Evolutionary conservation across 805 yeast species (phyloP), one percentile per base, ranked within the genome.

Genomic region (Soucietia sequanensis): DNA sequence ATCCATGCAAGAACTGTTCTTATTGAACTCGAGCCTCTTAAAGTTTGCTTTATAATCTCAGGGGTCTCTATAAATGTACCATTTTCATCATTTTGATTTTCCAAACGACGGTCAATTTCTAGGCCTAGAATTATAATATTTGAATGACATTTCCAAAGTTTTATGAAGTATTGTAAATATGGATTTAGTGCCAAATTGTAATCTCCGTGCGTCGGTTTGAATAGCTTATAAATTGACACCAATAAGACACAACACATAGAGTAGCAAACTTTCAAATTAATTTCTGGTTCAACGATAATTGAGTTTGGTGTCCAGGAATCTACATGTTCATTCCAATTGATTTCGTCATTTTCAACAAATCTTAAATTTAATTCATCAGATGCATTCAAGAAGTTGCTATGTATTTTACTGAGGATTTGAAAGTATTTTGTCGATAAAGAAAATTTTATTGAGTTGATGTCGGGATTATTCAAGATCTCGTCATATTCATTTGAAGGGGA

Each of bases 101-200:
- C 70, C 17, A 62, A 42, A 27, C 62, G 50, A 27, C 70, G 50
- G 46, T 68, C 74, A 34, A 65, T 60, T 46, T 80, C 84, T 5
- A 84, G 56, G 0, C 87, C 86, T 6, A 78, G 56, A 7, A 76
- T 54, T 1, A 84, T 68, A 2, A 80, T 68, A 39, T 70, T 71
- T 2, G 89, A 80, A 46, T 78, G 76, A 27, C 75, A 70, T 46
- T 81, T 80, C 91, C 93, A 84, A 5, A 77, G 50, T 30, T 76
- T 75, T 7, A 81, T 58, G 40, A 80, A 73, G 30, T 70, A 65
- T 14, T 74, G 73, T 30, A 78, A 50, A 47, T 80, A 84, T 14
- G 93, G 93, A 47, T 81, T 81, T 33, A 76, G 43, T 14, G 72
- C 66, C 5, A 74, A 48, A 39, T 70, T 72, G 31, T 61, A 60